phyloP scores from a whole-genome alignment of 2,329 filamentous ascomycete genomes.

The Ceratocystiopsis sp. region DNA sequence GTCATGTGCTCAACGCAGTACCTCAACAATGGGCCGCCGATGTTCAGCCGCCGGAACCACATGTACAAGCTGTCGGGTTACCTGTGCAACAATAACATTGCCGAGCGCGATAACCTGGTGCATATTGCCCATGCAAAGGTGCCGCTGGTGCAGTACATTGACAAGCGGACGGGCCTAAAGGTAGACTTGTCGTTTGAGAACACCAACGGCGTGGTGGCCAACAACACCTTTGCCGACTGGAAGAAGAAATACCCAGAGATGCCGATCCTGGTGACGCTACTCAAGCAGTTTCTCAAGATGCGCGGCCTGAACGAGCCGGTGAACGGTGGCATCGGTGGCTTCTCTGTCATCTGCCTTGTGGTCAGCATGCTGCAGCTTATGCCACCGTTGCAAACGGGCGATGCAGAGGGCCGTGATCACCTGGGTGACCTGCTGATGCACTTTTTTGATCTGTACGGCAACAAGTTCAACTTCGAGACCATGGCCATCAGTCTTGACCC shows the following conservation, averaged over 20 bases:
- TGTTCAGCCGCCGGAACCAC: constrained; percentile 32
- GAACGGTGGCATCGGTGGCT: constrained; percentile 81
- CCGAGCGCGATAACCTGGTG: constrained; percentile 40
- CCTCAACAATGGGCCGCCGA: constrained; percentile 31
- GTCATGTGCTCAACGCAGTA: constrained; percentile 53
- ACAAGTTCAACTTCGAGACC: constrained; percentile 51
- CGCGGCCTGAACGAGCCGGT: constrained; percentile 82
- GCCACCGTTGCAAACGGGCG: constrained; percentile 48
- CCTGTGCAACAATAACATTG: constrained; percentile 38
- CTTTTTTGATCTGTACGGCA: constrained; percentile 82
- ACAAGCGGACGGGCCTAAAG: constrained; percentile 58
- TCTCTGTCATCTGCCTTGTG: constrained; percentile 84
- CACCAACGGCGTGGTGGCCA: constrained; percentile 59
- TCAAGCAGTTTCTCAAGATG: constrained; percentile 90
- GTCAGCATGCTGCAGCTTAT: constrained; percentile 74
- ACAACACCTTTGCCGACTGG: constrained; percentile 68
- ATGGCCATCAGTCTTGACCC: constrained; percentile 63
- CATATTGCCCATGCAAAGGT: constrained; percentile 65
- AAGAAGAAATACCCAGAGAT: constrained; percentile 64
- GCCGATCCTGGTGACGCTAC: constrained; percentile 67
- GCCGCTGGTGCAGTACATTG: constrained; percentile 81
- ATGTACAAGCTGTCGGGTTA: constrained; percentile 47
- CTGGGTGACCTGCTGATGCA: constrained; percentile 69
- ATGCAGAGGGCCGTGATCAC: constrained; percentile 43
- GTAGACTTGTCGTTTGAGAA: constrained; percentile 96